phyloP scores from a whole-genome alignment of 2,329 filamentous ascomycete species.

The Chaetomium globosum region DNA sequence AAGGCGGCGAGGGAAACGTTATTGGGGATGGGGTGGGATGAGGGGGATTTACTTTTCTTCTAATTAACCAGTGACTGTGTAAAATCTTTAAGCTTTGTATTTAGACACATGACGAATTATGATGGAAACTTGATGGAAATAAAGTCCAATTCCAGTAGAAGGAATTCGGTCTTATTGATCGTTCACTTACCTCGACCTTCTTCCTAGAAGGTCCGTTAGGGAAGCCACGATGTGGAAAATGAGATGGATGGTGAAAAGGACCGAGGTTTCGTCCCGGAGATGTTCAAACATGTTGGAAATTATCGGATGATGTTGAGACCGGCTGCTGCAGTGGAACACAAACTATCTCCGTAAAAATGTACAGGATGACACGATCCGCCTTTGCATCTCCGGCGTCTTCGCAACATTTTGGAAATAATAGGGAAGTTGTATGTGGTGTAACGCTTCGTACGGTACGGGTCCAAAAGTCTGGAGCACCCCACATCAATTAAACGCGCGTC shows the following conservation, averaged over 20 bases:
- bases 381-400: neutral
- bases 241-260: too few species aligned
- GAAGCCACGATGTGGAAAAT: neutral
- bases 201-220: neutral
- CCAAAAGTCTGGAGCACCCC: too few species aligned
- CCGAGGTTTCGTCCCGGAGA: neutral
- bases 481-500: too few species aligned
- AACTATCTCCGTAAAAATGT: neutral
- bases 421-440: too few species aligned
- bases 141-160: neutral
- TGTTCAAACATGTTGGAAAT: neutral
- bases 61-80: slow-evolving; percentile 43
- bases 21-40: slow-evolving; percentile 66
- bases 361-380: neutral
- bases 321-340: neutral
- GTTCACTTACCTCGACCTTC: neutral
- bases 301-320: neutral
- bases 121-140: neutral
- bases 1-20: slow-evolving; percentile 61
- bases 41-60: slow-evolving; percentile 76
- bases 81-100: neutral
- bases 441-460: too few species aligned
- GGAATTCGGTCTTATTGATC: neutral
- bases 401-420: neutral
- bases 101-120: neutral